Base-by-base conservation (phyloP, 2,329 filamentous ascomycete genomes). In the Hypoxylon sp. region DNA sequence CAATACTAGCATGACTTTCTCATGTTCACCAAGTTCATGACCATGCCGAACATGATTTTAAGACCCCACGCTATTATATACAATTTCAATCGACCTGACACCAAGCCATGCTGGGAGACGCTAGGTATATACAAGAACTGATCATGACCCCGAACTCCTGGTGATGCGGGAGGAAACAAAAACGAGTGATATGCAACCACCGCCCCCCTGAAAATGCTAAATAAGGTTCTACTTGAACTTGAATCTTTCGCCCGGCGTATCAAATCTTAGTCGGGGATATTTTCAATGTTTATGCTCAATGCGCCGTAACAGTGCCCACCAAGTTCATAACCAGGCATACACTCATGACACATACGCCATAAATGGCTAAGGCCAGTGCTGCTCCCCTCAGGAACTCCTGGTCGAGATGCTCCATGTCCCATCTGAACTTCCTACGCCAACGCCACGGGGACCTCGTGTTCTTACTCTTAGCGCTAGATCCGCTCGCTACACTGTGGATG, bases 271-370 rank as follows among this genome's bases (percentile, higher is more conserved):
- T 11, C 13, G 13, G 22, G 53, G 27, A 58, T 48, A 30, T 22
- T 46, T 8, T 25, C 25, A 13, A 13, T 10, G 20, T 22, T 35
- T 30, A 35, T 33, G 31, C 44, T 72, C 33, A 93, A 81, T 92
- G 89, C 63, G 86, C 85, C 61, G 56, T 50, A 6, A 85, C 87
- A 56, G 89, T 85, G 74, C 96, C 94, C 75, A 97, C 92, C 13
- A 92, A 90, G 79, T 98, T 98, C 77, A 94, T 94, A 48, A 89
- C 83, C 74, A 99, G 82, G 78, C 95, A 98, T 53, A 95, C 90
- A 30, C 93, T 82, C 96, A 99, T 98, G 59, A 99, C 94, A 54
- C 92, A 82, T 7, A 93, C 73, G 20, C 96, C 96, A 77, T 99
- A 99, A 7, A 94, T 84, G 6, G 92, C 91, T 66, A 99, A 83